Evolutionary conservation across 805 yeast species (phyloP), one percentile per base, ranked within the genome.

Genomic region (Zygoascus flipseniorum): DNA sequence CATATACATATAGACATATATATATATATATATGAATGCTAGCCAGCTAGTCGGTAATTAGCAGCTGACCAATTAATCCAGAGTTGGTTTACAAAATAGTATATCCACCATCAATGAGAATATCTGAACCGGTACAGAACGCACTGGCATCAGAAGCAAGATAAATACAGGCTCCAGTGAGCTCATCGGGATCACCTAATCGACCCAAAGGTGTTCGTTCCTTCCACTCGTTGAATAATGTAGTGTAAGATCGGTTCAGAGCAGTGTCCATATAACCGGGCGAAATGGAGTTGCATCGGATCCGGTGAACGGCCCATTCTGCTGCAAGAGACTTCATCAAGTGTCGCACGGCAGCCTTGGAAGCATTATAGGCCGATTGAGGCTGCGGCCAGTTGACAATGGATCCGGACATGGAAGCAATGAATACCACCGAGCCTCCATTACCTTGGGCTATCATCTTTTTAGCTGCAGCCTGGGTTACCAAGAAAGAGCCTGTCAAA

Each of bases 341-440:
- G 69, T 82, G 87, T 58, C 78, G 76, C 41, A 82, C 87, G 55
- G 82, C 87, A 32, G 87, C 86, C 74, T 82, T 82, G 62, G 85
- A 78, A 72, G 83, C 84, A 71, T 82, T 82, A 75, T 82, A 82
- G 66, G 84, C 82, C 57, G 76, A 70, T 69, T 82, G 86, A 11
- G 85, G 85, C 70, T 82, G 86, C 43, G 87, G 86, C 76, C 81
- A 82, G 72, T 82, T 82, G 63, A 81, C 86, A 58, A 82, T 82
- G 56, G 82, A 76, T 42, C 84, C 87, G 16, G 85, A 79, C 87
- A 82, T 82, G 59, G 85, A 81, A 16, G 86, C 86, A 61, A 82
- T 76, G 69, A 82, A 78, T 54, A 82, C 77, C 56, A 82, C 74
- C 16, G 84, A 74, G 37, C 86, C 86, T 18, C 76, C 76, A 51